Base-by-base conservation (phyloP, 164 flowering plant species). In the Piper longum region DNA sequence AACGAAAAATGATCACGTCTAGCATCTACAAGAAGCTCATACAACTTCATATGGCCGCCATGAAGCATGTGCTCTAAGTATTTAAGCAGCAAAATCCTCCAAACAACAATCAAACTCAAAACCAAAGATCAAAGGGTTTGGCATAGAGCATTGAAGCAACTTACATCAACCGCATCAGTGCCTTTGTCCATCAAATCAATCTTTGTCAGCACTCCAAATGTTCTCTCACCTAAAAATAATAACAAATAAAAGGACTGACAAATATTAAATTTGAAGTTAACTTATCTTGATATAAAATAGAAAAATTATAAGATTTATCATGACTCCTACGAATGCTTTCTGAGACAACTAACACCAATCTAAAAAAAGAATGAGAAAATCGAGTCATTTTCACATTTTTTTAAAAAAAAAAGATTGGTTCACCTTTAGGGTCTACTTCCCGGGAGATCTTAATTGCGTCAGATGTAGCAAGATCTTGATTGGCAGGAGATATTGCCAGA, bases 151-250 rank as follows among this genome's bases (percentile, higher is more conserved):
- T 17, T 56, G 26, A 4, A 8, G 42, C 3, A 17, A 74, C 93
- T 81, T 77, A 91, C 97, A 68, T 88, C 97, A 67, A 86, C 97
- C 39, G 97, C 97, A 81, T 91, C 84, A 42, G 97, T 91, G 19
- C 97, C 97, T 85, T 82, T 86, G 64, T 91, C 97, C 97, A 91
- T 91, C 54, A 91, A 96, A 76, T 91, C 97, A 73, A 91, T 86
- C 83, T 91, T 88, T 64, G 97, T 91, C 77, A 91, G 75, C 19
- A 91, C 97, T 36, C 95, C 97, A 67, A 88, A 70, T 65, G 97
- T 88, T 75, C 96, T 84, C 74, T 88, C 96, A 44, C 92, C 96
- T 88, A 78, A 42, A 77, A 76, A 26, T 26, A 16, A 43, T 19
- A 1, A 48, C 52, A 48, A 14, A 48, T 9, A 48, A 12, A 48